phyloP scores from a whole-genome alignment of 441 rosid genomes.

The Breynia disticha region DNA sequence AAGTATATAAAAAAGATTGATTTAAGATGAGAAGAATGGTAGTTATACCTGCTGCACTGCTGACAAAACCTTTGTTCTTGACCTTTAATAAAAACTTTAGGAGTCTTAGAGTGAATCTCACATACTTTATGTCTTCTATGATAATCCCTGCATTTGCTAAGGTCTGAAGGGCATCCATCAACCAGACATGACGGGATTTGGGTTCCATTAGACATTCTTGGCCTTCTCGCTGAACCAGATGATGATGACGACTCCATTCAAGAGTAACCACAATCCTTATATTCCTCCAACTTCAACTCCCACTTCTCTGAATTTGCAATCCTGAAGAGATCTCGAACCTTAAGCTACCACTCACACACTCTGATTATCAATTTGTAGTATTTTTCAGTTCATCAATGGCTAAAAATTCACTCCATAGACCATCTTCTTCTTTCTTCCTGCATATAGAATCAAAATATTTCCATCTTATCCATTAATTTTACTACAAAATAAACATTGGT shows the following conservation, averaged over 20 bases:
- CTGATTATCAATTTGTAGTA: conserved; percentile 8
- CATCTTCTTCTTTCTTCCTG: conserved; percentile 1
- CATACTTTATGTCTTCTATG: conserved; percentile 72
- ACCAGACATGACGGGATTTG: conserved; percentile 56
- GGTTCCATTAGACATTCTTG: conserved; percentile 28
- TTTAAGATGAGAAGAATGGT: conserved; percentile 1
- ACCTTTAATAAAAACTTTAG: conserved; percentile 45
- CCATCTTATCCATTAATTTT: conserved; percentile 8
- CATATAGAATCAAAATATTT: conserved; percentile 7
- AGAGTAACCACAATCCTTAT: conserved; percentile 9
- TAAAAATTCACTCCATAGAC: too few relatives aligned
- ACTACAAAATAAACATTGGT: conserved; percentile 4
- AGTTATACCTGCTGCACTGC: conserved; percentile 64
- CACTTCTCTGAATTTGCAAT: conserved; percentile 18
- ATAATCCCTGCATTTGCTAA: conserved; percentile 54
- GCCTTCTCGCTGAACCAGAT: conserved; percentile 37
- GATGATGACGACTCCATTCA: conserved; percentile 46
- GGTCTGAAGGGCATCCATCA: conserved; percentile 61
- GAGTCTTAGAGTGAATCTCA: conserved; percentile 55
- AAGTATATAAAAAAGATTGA: too few relatives aligned
- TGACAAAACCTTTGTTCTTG: conserved; percentile 65
- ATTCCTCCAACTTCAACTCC: conserved; percentile 12
- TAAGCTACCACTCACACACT: conserved; percentile 17
- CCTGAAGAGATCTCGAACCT: conserved; percentile 1
- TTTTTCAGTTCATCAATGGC: conserved; percentile 8